Evolutionary conservation across 2,329 filamentous ascomycete genomes (phyloP).

Genomic region (Calonectria crousiana): DNA sequence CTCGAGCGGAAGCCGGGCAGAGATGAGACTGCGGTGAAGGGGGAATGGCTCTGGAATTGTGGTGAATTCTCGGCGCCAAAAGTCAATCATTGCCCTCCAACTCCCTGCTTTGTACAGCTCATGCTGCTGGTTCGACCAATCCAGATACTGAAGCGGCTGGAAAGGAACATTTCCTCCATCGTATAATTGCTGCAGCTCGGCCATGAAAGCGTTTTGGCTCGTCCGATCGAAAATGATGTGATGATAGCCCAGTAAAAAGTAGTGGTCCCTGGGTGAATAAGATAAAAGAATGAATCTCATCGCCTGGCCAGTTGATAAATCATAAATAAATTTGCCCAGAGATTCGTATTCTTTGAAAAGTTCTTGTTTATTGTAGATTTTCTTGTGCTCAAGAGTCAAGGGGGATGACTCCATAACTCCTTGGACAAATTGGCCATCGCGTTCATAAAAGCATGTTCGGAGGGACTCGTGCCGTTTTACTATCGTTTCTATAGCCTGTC

Average conservation of each 20-base stretch:
- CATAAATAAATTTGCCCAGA: background rate
- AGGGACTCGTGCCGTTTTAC: background rate
- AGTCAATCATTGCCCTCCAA: background rate
- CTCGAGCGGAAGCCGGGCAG: background rate
- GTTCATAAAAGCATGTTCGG: background rate
- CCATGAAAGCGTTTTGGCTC: background rate
- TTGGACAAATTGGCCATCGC: background rate
- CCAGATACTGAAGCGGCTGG: background rate
- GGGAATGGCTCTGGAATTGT: slow-evolving; percentile 1
- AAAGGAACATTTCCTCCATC: background rate
- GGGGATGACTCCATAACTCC: background rate
- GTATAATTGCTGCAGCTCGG: background rate
- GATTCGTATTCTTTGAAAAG: background rate
- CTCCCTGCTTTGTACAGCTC: background rate
- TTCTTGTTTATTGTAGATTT: background rate
- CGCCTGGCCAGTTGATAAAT: background rate
- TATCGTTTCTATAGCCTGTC: background rate
- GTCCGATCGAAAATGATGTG: background rate
- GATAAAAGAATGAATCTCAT: slow-evolving; percentile 8
- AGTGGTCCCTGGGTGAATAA: background rate
- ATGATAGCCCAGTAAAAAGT: background rate
- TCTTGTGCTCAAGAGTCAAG: background rate
- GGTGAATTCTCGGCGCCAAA: slow-evolving; percentile 1
- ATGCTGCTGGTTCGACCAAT: background rate
- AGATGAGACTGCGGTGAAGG: background rate